phyloP scores from a whole-genome alignment of 2,329 filamentous ascomycete species.

The Penicillium occitanis region DNA sequence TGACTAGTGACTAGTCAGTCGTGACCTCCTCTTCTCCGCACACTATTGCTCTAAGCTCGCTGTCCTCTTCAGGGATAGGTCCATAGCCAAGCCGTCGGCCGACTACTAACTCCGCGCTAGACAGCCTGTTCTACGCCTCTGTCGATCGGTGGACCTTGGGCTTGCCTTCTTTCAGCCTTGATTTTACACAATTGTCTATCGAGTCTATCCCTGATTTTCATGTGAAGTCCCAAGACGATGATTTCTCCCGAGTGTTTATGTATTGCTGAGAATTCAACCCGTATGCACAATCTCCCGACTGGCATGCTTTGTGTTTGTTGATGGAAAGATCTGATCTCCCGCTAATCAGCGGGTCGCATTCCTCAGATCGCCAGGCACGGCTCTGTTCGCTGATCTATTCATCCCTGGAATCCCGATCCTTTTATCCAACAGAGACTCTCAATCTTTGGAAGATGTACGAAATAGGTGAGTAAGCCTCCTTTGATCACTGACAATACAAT shows the following conservation, averaged over 20 bases:
- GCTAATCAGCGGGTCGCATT: neutral
- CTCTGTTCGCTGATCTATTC: neutral
- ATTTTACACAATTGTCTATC: neutral
- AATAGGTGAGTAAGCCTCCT: neutral
- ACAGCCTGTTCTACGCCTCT: slow-evolving; percentile 10
- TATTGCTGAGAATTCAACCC: neutral
- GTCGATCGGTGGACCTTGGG: slow-evolving; percentile 11
- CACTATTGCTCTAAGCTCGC: neutral
- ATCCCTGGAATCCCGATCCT: neutral
- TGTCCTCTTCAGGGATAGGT: neutral
- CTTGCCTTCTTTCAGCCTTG: neutral
- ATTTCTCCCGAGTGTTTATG: neutral
- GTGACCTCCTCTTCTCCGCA: slow-evolving; percentile 1
- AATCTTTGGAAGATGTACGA: neutral
- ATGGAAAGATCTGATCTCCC: neutral
- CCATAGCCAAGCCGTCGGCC: neutral
- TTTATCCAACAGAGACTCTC: neutral
- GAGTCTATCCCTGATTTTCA: neutral
- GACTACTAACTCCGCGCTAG: slow-evolving; percentile 8
- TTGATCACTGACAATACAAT: neutral
- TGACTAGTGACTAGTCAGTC: slow-evolving; percentile 1
- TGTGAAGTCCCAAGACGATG: neutral
- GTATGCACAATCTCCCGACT: neutral
- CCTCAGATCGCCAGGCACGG: slow-evolving; percentile 10
- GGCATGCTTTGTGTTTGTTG: neutral